Percentiles rank a stretch among this genome's conserved stretches.
Evolutionary conservation across 2,329 filamentous ascomycete genomes (phyloP).

Genomic region (Microsporum audouinii): DNA sequence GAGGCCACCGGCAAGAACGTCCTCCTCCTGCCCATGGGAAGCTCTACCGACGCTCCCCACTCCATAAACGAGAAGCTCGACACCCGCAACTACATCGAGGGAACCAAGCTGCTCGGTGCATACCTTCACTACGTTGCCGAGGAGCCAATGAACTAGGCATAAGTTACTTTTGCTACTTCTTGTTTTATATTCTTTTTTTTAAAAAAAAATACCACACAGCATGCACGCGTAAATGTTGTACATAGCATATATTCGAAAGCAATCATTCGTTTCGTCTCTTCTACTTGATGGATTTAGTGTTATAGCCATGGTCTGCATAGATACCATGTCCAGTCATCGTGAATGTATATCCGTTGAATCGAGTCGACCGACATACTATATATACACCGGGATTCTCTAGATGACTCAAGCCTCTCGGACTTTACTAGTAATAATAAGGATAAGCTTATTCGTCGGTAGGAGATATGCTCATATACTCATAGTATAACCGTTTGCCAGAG

Average conservation of each 20-base stretch:
- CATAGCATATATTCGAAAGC: not conserved
- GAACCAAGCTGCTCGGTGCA: slow-evolving; percentile 85
- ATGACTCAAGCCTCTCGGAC: too few relatives aligned
- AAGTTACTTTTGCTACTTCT: not conserved
- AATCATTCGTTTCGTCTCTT: too few relatives aligned
- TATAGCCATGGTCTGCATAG: too few relatives aligned
- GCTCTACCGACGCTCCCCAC: slow-evolving; percentile 90
- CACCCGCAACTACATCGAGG: slow-evolving; percentile 94
- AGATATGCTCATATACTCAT: too few relatives aligned
- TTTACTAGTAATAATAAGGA: too few relatives aligned
- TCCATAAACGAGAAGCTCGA: slow-evolving; percentile 98
- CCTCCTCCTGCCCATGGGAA: slow-evolving; percentile 88
- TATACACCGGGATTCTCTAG: too few relatives aligned
- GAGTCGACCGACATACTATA: too few relatives aligned
- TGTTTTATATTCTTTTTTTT: not conserved
- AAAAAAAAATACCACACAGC: not conserved
- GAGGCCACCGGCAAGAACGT: slow-evolving; percentile 98
- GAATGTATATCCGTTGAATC: too few relatives aligned
- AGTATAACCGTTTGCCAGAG: too few relatives aligned
- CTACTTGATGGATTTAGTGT: too few relatives aligned
- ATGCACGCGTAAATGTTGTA: not conserved
- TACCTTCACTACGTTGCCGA: slow-evolving; percentile 95
- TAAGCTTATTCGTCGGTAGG: too few relatives aligned
- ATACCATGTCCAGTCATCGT: too few relatives aligned
- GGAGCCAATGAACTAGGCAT: slow-evolving; percentile 50